Conservation (phyloP, 441 rosid species). For the Pelargonium australe region DNA sequence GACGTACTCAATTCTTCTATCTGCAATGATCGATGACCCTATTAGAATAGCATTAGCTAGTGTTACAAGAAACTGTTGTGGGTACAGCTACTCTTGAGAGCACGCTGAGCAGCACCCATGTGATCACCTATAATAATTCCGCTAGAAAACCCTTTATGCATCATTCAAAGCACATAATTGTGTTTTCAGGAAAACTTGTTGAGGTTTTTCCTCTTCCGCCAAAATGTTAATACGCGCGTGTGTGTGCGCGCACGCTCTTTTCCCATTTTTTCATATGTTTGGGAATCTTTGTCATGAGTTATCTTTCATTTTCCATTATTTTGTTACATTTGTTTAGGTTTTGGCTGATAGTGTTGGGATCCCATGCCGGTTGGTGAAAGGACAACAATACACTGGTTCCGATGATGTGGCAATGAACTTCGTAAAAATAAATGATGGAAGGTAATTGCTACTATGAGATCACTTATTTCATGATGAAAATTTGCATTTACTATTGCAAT, state of each 20-base stretch:
- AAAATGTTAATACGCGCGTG: neutral
- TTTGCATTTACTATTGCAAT: slow-evolving; percentile 3
- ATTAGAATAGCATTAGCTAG: neutral
- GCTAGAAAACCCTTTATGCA: too few relatives aligned
- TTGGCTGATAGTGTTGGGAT: slow-evolving; percentile 78
- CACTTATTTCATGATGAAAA: slow-evolving; percentile 5
- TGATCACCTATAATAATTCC: too few relatives aligned
- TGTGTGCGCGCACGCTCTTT: neutral
- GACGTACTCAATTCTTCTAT: neutral
- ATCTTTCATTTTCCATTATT: slow-evolving; percentile 10
- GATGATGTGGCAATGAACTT: slow-evolving; percentile 91
- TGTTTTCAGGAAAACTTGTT: too few relatives aligned
- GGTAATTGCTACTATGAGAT: slow-evolving; percentile 41
- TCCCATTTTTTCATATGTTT: neutral
- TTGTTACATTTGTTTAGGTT: slow-evolving; percentile 42
- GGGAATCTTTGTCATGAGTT: neutral
- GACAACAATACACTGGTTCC: slow-evolving; percentile 81
- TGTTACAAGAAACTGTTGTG: neutral
- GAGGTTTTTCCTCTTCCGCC: neutral
- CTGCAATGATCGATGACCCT: neutral
- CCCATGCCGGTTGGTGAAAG: slow-evolving; percentile 92
- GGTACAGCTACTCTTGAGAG: neutral
- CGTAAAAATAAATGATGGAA: slow-evolving; percentile 85
- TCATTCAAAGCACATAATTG: too few relatives aligned
- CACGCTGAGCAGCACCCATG: too few relatives aligned